Base-by-base conservation (phyloP, 345 rosid genomes). In the Corchorus olitorius region DNA sequence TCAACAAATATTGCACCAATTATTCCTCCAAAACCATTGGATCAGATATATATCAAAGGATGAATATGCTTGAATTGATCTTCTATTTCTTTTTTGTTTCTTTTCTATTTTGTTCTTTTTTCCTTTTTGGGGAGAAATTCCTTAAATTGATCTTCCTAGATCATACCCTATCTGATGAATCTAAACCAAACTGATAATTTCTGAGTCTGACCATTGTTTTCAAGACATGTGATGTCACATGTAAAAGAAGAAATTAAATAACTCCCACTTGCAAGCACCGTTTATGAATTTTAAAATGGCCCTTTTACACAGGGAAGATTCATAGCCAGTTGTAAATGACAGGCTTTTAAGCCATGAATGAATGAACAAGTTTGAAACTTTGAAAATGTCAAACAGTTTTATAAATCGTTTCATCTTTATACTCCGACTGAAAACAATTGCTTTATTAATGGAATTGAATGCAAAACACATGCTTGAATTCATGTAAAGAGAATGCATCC, bases 321-420 rank as follows among this genome's bases (percentile, higher is more conserved):
- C 64, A 71, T 34, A 15, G 35, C 72, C 56, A 68, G 58, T 48
- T 68, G 72, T 48, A 67, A 27, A 49, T 19, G 50, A 67, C 72
- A 67, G 50, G 72, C 17, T 48, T 41, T 65, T 14, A n/a, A 43
- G 9, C 4, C 48, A 19, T 60, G 37, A n/a, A n/a, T n/a, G 39
- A 22, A 19, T 27, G 59, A n/a, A n/a, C n/a, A n/a, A n/a, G 53
- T 11, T 46, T 68, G 20, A 6, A 39, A 17, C 22, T 33, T 34
- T 61, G 39, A 27, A 27, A 55, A 55, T 55, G 20, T 55, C 4
- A 19, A 19, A 19, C 14, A 61, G 65, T 4, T 22, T 11, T 8
- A 33, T n/a, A 14, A 56, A 60, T 20, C 35, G 15, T 1, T 15
- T 35, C n/a, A 16, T 34, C 43, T 62, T n/a, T 6, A 39, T 39